Evolutionary conservation across 2,329 filamentous ascomycete genomes (phyloP).

Genomic region (Exophiala sideris): DNA sequence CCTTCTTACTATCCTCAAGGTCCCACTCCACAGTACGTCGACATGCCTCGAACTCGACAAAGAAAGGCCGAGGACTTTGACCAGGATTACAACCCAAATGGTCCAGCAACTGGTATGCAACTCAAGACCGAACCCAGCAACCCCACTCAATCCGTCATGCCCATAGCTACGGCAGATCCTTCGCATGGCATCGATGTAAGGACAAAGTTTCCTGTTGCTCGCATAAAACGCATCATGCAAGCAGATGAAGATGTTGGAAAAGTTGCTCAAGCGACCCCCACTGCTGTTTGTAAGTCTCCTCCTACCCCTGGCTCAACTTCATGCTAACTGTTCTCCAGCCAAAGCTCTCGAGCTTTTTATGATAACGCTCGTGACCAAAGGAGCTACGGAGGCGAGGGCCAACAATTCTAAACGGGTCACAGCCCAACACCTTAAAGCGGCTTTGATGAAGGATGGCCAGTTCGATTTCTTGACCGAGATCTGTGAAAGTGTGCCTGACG

Average conservation of each 20-base stretch:
- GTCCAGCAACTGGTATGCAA: slow-evolving; percentile 5
- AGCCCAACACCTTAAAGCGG: slow-evolving; percentile 85
- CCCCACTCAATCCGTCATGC: slow-evolving; percentile 11
- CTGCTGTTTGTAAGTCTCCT: slow-evolving; percentile 69
- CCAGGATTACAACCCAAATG: slow-evolving; percentile 22
- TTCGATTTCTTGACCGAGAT: slow-evolving; percentile 94
- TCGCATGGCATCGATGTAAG: slow-evolving; percentile 68
- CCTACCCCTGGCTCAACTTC: neutral
- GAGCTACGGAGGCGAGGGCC: slow-evolving; percentile 77
- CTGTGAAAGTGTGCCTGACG: slow-evolving; percentile 74
- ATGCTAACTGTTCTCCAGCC: slow-evolving; percentile 48
- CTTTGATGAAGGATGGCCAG: slow-evolving; percentile 81
- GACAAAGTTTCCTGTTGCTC: slow-evolving; percentile 93
- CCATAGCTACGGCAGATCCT: slow-evolving; percentile 24
- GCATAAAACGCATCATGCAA: slow-evolving; percentile 99
- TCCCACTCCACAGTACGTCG: slow-evolving; percentile 27
- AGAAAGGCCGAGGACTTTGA: slow-evolving; percentile 32
- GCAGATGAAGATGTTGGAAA: slow-evolving; percentile 98
- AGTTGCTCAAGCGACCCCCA: slow-evolving; percentile 94
- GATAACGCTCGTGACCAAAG: slow-evolving; percentile 87
- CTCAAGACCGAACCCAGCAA: slow-evolving; percentile 8
- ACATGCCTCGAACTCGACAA: slow-evolving; percentile 44
- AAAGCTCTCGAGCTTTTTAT: slow-evolving; percentile 98
- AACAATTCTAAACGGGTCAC: slow-evolving; percentile 74
- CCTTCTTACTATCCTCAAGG: neutral